These are phyloP conservation scores for Cladorrhinum sp. DNA, from an alignment of 2,329 filamentous ascomycete species.

Conservation along the genomic window DNA sequence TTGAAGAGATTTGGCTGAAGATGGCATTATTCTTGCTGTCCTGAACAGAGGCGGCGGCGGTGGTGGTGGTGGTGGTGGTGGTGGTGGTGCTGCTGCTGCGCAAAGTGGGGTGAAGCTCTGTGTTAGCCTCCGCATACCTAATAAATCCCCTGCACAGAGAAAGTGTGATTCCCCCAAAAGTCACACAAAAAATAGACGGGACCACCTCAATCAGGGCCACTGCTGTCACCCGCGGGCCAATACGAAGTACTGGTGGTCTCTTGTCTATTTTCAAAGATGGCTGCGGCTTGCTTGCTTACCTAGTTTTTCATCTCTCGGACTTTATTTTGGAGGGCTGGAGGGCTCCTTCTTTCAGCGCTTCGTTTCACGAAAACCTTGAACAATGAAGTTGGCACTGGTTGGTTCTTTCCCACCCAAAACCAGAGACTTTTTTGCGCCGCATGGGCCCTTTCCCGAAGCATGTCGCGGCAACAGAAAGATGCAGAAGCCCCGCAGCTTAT, in stretches of 20 bases:
- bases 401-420: not conserved
- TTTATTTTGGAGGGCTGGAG: too few species aligned
- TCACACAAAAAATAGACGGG: not conserved
- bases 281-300: too few species aligned
- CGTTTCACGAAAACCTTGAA: not conserved
- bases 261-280: too few species aligned
- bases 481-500: not conserved
- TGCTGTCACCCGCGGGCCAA: not conserved
- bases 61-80: not conserved
- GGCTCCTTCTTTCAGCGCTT: too few species aligned
- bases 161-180: not conserved
- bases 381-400: too few species aligned
- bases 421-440: not conserved
- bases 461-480: not conserved
- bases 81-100: not conserved
- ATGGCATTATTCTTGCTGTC: constrained; percentile 4
- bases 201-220: not conserved
- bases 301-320: too few species aligned
- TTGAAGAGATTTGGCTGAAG: not conserved
- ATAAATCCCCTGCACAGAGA: not conserved
- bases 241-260: too few species aligned
- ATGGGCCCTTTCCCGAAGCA: not conserved
- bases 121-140: constrained; percentile 2
- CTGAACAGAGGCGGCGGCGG: not conserved
- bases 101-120: constrained; percentile 3